A percentile compares a stretch with the other conserved stretches of the same genome.
These are phyloP conservation scores for Nannizzia gypsea DNA, from an alignment of 2,329 filamentous ascomycete genomes.

Conservation along the genomic window DNA sequence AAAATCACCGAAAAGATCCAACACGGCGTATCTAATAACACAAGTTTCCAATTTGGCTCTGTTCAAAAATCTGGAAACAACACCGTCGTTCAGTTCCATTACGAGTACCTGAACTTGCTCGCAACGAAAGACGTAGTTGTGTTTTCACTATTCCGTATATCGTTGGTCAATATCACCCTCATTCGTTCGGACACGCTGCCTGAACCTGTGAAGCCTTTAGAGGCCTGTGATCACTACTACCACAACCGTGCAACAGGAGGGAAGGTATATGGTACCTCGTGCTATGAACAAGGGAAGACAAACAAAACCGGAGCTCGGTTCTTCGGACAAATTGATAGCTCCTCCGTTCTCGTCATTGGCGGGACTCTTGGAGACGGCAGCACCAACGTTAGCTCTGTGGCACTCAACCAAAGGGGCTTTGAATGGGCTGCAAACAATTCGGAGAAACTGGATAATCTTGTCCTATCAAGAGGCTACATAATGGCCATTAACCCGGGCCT, in stretches of 20 bases:
- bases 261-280: conserved; percentile 8
- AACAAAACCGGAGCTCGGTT: conserved; percentile 10
- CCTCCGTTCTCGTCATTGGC: conserved; percentile 9
- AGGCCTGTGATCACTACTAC: conserved; percentile 8
- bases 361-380: conserved; percentile 9
- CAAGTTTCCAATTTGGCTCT: conserved; percentile 8
- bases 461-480: conserved; percentile 11
- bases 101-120: conserved; percentile 8
- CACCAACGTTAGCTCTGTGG: conserved; percentile 9
- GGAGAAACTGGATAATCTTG: conserved; percentile 6
- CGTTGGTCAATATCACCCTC: conserved; percentile 10
- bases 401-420: conserved; percentile 10
- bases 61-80: conserved; percentile 3
- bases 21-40: conserved; percentile 5
- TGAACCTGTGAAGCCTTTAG: conserved; percentile 10
- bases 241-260: conserved; percentile 11
- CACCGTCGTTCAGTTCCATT: conserved; percentile 10
- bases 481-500: conserved; percentile 9
- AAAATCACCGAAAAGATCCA: conserved; percentile 10
- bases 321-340: conserved; percentile 10
- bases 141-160: conserved; percentile 10
- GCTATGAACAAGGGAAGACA: neutral
- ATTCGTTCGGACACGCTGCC: conserved; percentile 12
- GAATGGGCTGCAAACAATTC: conserved; percentile 10
- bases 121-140: conserved; percentile 1